Base-by-base conservation (phyloP, 2,329 filamentous ascomycete genomes). In the Xylaria sp. region DNA sequence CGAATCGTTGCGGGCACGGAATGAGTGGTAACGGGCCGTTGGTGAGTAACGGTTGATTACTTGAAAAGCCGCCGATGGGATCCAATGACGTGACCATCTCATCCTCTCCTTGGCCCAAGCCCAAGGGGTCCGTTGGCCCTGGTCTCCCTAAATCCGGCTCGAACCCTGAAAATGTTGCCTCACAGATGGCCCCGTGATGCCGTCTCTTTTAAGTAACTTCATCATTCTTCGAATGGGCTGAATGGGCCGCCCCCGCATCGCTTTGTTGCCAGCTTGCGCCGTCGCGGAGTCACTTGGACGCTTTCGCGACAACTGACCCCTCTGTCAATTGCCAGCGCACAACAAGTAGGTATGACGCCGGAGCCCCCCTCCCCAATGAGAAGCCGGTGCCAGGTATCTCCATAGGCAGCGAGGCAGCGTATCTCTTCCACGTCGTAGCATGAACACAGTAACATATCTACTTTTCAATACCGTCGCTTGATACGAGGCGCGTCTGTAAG, bases 101-200 rank as follows among this genome's bases (percentile, higher is more conserved):
- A n/a, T n/a, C n/a, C 6, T 19, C 52, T 41, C 38, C 39, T 43
- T 26, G 26, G 43, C 13, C 21, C 40, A 41, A 54, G 43, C 13
- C 21, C 40, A 41, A 54, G 44, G 50, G 52, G 50, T 52, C 34
- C 44, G 48, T 48, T 50, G 42, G 51, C 44, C 46, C 44, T 56
- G 47, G 48, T 51, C 40, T 57, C 53, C 50, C 58, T 59, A 48
- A 53, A 61, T 61, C 57, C 46, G 59, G 51, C 56, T 55, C 59
- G 47, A 60, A 47, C 57, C 24, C 19, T 48, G 34, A 57, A 21
- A 46, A 13, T 45, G 40, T 52, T 22, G 57, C 60, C 52, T 60
- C 50, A 45, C 44, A 56, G 48, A 40, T 9, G 44, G 41, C 26
- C 59, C 57, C 57, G 59, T 62, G 59, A 62, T 57, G 45, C 44